Percentiles rank a stretch among this genome's conserved stretches.
phyloP scores from a whole-genome alignment of 73 alveolate genomes.

The Tetrahymena elliotti region DNA sequence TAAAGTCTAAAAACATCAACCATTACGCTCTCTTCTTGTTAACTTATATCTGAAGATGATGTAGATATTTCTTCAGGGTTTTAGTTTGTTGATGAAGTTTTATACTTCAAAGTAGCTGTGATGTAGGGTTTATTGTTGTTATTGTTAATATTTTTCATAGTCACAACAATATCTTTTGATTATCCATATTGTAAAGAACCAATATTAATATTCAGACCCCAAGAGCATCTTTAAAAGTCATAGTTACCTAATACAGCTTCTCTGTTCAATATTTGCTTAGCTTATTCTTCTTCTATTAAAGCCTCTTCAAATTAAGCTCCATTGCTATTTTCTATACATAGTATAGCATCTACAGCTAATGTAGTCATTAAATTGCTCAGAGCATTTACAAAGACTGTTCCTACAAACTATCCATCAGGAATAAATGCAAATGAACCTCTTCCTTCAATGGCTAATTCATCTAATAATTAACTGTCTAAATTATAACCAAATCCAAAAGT shows the following conservation, averaged over 20 bases:
- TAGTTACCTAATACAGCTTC: background rate
- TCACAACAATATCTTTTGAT: background rate
- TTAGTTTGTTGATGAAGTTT: background rate
- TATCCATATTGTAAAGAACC: background rate
- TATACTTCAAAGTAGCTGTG: background rate
- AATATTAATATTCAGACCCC: background rate
- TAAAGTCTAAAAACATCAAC: background rate
- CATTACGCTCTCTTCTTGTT: background rate
- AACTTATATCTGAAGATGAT: background rate
- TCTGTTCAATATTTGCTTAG: background rate
- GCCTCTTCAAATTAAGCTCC: constrained; percentile 2
- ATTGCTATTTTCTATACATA: background rate
- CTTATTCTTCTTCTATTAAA: background rate
- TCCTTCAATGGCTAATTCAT: background rate
- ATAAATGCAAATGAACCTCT: background rate
- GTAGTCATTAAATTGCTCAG: background rate
- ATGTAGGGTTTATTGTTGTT: background rate
- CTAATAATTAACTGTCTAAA: background rate
- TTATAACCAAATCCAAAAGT: constrained; percentile 3
- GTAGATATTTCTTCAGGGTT: background rate
- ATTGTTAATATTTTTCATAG: background rate
- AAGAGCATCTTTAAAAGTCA: background rate
- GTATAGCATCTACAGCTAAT: background rate
- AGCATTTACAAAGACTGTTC: constrained; percentile 4
- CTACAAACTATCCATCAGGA: background rate